Conservation (phyloP, 2,329 filamentous ascomycete genomes). For the Colletotrichum ledebouriae region DNA sequence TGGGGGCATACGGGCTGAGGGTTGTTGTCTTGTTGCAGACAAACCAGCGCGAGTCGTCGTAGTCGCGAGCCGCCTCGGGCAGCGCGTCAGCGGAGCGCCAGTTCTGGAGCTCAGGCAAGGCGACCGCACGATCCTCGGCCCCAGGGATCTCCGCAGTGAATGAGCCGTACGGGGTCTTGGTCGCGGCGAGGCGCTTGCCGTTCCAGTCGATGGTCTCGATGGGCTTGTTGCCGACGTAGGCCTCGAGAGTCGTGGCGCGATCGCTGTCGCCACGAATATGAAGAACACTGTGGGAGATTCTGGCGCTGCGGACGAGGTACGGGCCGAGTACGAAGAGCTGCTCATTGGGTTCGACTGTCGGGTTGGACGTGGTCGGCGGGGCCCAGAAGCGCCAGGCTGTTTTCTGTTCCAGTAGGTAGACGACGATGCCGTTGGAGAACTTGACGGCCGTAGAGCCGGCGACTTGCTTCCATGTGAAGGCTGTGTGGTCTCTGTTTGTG, state of each 20-base stretch:
- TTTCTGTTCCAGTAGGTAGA: conserved; percentile 73
- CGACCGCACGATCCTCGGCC: conserved; percentile 54
- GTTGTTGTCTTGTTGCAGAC: conserved; percentile 69
- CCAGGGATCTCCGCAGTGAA: conserved; percentile 66
- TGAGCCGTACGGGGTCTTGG: conserved; percentile 55
- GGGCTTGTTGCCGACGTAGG: conserved; percentile 51
- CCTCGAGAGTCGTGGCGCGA: conserved; percentile 72
- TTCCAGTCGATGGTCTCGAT: conserved; percentile 77
- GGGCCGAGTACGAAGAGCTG: conserved; percentile 73
- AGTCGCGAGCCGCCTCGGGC: conserved; percentile 73
- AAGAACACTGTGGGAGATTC: conserved; percentile 67
- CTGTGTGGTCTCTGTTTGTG: conserved; percentile 44
- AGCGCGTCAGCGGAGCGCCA: conserved; percentile 81
- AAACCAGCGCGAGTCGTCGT: conserved; percentile 79
- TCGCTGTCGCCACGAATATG: conserved; percentile 80
- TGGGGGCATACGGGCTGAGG: conserved; percentile 68
- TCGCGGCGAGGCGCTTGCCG: conserved; percentile 53
- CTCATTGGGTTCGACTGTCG: conserved; percentile 55
- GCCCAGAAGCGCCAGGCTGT: conserved; percentile 79
- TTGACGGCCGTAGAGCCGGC: conserved; percentile 64
- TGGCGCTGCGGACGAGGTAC: conserved; percentile 74
- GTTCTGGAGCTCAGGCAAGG: conserved; percentile 68
- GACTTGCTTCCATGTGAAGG: conserved; percentile 63
- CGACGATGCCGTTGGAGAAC: conserved; percentile 62
- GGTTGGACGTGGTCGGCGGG: conserved; percentile 57